Evolutionary conservation across 805 yeast genomes (phyloP).

Genomic region (Schwanniomyces polymorphus): DNA sequence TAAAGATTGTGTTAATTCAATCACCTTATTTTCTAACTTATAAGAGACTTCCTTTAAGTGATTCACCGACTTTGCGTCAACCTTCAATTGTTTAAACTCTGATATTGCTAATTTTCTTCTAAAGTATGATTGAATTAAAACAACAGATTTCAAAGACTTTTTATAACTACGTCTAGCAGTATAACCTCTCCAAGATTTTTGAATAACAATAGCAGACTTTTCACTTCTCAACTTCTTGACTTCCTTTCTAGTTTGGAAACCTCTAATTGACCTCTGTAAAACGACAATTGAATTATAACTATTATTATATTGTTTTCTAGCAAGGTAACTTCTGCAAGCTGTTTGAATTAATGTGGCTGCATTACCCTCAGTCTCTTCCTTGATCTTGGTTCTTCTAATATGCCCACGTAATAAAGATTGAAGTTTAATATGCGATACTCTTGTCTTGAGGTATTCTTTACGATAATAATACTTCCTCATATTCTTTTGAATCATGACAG

Average conservation of each 20-base stretch:
- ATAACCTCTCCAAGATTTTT: slow-evolving; percentile 70
- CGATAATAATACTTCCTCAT: slow-evolving; percentile 67
- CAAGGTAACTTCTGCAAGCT: slow-evolving; percentile 52
- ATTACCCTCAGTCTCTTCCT: slow-evolving; percentile 51
- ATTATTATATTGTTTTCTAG: slow-evolving; percentile 38
- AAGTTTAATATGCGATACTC: slow-evolving; percentile 50
- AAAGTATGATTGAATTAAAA: slow-evolving; percentile 72
- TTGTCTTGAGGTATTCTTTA: slow-evolving; percentile 54
- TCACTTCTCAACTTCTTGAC: slow-evolving; percentile 50
- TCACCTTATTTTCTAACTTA: slow-evolving; percentile 94
- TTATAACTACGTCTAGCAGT: slow-evolving; percentile 55
- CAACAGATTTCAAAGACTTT: slow-evolving; percentile 52
- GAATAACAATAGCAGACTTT: slow-evolving; percentile 70
- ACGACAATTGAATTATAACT: slow-evolving; percentile 38
- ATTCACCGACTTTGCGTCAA: slow-evolving; percentile 90
- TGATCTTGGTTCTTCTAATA: slow-evolving; percentile 54
- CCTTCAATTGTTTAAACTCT: slow-evolving; percentile 62
- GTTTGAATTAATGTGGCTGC: slow-evolving; percentile 79
- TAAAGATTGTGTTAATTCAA: slow-evolving; percentile 84
- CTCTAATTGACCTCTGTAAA: slow-evolving; percentile 51
- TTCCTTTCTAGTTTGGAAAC: slow-evolving; percentile 53
- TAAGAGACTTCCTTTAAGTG: slow-evolving; percentile 90
- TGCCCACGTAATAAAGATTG: slow-evolving; percentile 70
- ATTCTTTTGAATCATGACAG: slow-evolving; percentile 82
- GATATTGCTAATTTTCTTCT: slow-evolving; percentile 74